Base-by-base conservation (phyloP, 2,329 filamentous ascomycete genomes). In the Blumeriella jaapii region DNA sequence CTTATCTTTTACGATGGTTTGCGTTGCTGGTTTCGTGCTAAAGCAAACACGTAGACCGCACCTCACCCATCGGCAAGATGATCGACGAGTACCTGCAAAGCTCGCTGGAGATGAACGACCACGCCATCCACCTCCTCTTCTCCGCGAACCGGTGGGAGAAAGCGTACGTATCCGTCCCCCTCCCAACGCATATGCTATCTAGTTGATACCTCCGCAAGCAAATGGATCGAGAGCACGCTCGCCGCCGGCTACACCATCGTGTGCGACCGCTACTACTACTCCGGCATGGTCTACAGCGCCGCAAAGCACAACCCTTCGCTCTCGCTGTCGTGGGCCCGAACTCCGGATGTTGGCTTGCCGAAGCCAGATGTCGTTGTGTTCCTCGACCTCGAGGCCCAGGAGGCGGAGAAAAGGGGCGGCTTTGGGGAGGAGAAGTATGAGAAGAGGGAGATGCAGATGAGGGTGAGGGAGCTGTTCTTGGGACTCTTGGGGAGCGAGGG, bases 231-330 rank as follows among this genome's bases (percentile, higher is more conserved):
- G 12, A 38, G 59, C 1, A 62, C 71, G 5, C 59, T 95, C 5
- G 61, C 64, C 1, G 58, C 64, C 1, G 87, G 89, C 6, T 77
- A 68, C 13, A 91, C 75, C 0, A 69, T 98, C 19, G 66, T 98
- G 24, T 78, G 89, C 47, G 91, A 98, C 59, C 78, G 91, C 30
- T 98, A 96, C 63, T 93, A 93, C 57, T 89, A 94, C 64, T 91
- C 82, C 13, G 91, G 91, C 35, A 82, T 87, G 38, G 85, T 95
- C 31, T 98, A 96, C 63, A 85, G 79, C 15, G 84, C 85, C 0
- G 89, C 91, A 3, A 96, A 96, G 56, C 67, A 74, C 28, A 84
- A 83, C 48, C 72, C 78, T 0, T 58, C 64, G 2, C 68, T 95
- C 9, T 63, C 70, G 0, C 64, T 95, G 0, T 60, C 69, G 0